These are phyloP conservation scores for Leptosphaerulina australis DNA, from an alignment of 2,329 filamentous ascomycete genomes.

Conservation along the genomic window DNA sequence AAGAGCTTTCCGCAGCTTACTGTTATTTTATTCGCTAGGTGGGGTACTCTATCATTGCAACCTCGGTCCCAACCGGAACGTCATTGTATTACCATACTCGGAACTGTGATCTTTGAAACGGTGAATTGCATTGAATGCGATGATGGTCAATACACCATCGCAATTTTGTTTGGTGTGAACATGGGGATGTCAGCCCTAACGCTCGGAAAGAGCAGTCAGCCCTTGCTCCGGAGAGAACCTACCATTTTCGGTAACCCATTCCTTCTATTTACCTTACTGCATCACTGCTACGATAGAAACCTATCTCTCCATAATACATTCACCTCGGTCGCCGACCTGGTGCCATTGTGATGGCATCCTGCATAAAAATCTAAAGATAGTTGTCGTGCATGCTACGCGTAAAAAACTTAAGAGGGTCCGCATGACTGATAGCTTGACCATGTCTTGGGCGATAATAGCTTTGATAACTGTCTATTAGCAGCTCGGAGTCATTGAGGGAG, in stretches of 20 bases:
- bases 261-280: neutral
- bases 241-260: neutral
- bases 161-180: neutral
- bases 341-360: neutral
- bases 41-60: slow-evolving; percentile 4
- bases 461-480: neutral
- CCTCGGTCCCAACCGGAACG: neutral
- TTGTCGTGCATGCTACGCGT: neutral
- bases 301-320: neutral
- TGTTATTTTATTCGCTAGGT: neutral
- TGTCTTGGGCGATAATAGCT: neutral
- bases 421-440: neutral
- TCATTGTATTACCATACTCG: neutral
- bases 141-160: neutral
- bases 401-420: neutral
- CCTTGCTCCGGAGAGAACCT: neutral
- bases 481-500: neutral
- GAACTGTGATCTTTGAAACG: neutral
- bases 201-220: slow-evolving; percentile 4
- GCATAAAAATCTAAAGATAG: neutral
- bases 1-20: slow-evolving; percentile 6
- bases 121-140: neutral
- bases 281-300: neutral
- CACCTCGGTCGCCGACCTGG: neutral
- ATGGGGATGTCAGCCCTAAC: neutral